Evolutionary conservation across 164 flowering plant species (phyloP).

Genomic region (Cinnamomum chago): DNA sequence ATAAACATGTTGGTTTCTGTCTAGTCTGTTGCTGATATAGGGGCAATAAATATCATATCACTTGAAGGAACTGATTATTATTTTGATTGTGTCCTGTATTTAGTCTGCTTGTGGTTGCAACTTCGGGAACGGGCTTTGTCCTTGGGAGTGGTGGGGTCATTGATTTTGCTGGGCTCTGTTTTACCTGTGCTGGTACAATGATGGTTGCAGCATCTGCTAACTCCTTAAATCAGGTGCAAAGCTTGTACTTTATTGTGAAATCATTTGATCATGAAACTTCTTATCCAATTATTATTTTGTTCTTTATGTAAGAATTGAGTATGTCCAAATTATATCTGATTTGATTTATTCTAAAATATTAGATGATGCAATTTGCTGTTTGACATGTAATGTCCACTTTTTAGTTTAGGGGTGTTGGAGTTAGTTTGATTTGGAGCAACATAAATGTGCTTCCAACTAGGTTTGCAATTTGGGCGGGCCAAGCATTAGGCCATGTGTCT

Average conservation of each 20-base stretch:
- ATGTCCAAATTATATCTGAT: not conserved
- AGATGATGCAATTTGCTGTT: not conserved
- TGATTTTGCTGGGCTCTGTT: conserved; percentile 76
- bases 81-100: not conserved
- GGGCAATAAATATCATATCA: too few species aligned
- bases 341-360: not conserved
- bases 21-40: not conserved
- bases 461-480: too few species aligned
- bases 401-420: too few species aligned
- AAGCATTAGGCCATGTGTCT: too few species aligned
- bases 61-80: not conserved
- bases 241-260: not conserved
- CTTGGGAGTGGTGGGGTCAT: conserved; percentile 75
- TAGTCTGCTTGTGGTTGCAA: conserved; percentile 96
- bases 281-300: not conserved
- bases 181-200: conserved; percentile 95
- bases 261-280: not conserved
- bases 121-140: conserved; percentile 88
- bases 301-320: not conserved
- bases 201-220: conserved; percentile 96
- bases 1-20: not conserved
- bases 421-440: too few species aligned
- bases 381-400: not conserved
- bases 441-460: too few species aligned
- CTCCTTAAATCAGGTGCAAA: conserved; percentile 80